Evolutionary conservation across 768 basidiomycete genomes (phyloP), one percentile per base, ranked within the genome.

Genomic region (Tulasnella calospora): DNA sequence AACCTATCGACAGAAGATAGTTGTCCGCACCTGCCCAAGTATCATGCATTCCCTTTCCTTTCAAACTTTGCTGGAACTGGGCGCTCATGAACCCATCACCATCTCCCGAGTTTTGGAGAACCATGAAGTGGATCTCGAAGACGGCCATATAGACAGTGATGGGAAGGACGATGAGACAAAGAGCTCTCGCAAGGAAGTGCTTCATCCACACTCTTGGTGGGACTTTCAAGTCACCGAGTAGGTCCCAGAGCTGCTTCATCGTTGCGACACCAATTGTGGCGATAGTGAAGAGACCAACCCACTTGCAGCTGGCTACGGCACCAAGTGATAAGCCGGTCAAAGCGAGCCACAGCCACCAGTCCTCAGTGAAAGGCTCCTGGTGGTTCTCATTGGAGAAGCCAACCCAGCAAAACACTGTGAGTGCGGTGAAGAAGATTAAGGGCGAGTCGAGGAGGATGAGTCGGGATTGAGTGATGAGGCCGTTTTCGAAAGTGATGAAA

Each of bases 61-160:
- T 88, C 17, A 99, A 87, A 0, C 96, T 98, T 83, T 99, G 97
- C 85, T 98, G 96, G 86, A 99, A 99, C 83, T 96, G 96, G 2
- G 95, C 94, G 85, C 94, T 97, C 98, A 99, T 99, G 85, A 99
- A 99, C 0, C 96, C 96, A 83, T 99, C 98, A 0, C 98, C 98
- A 74, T 99, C 97, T 41, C 98, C 98, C 1, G 94, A 93, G 84
- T 92, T 93, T 82, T 90, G 89, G 38, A 99, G 87, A 81, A 99
- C 89, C 82, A 91, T 82, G 85, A 99, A 98, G 84, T 99, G 98
- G 74, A 99, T 91, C 84, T 92, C 89, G 87, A 99, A 99, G 94
- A 98, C 98, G 83, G 86, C 83, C 94, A 99, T 96, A 86, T 99
- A 99, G 84, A 99, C 96, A 47, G 92, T 55, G 41, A 92, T 83